Evolutionary conservation across 2,329 filamentous ascomycete species (phyloP), one percentile per base, ranked within the genome.

Genomic region (Calonectria crousiana): DNA sequence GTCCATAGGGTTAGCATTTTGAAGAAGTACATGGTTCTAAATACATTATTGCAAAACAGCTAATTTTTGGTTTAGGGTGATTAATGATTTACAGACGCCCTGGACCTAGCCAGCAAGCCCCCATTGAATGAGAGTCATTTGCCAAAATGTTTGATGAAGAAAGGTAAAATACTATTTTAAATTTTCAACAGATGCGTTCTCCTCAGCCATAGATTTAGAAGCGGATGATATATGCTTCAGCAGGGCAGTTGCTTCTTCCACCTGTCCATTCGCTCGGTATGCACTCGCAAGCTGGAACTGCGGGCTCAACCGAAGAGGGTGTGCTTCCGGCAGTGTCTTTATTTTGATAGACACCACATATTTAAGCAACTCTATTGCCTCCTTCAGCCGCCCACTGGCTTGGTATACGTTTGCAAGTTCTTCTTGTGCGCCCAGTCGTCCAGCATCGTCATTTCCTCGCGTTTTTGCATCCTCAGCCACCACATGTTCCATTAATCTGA

Each of bases 351-450:
- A 5, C 16, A 51, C 62, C 28, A 65, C 41, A 6, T 65, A 23
- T 47, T 65, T 41, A 47, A 65, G 62, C 4, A 65, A 26, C 20
- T 34, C 62, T 4, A 65, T 51, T 51, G 62, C 41, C 10, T 49
- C 20, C 14, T 65, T 44, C 20, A 51, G 9, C n/a, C 51, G 41
- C 6, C 62, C 62, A 18, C 11, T 65, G 4, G 41, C 41, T 6
- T 14, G 41, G 18, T 73, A 73, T 20, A 38, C 47, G 10, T 0
- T 9, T 65, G 66, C 71, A 26, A 73, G 71, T 4, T 30, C 14
- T n/a, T 53, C 14, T 38, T 74, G 51, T 52, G 60, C 60, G 26
- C 6, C n/a, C 4, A 74, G 62, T 34, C 62, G 67, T 18, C 20
- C 3, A 30, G 10, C 3, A 30, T 71, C n/a, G 1, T 67, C 62